Conservation (phyloP, 176 grass and related monocot species). For the Ensete glaucum region DNA sequence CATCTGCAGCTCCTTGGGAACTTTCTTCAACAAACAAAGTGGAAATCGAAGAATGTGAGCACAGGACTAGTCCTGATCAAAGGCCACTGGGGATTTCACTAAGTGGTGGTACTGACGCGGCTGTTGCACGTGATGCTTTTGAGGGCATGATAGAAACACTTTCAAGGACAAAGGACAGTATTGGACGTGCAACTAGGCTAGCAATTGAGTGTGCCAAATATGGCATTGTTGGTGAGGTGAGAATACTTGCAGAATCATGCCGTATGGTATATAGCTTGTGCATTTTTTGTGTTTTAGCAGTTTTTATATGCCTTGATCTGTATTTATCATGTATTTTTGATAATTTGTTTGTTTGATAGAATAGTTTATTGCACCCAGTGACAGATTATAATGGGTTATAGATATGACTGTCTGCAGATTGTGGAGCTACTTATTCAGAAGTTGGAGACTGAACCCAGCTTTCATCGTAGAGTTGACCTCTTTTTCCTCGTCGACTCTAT, state of each 20-base stretch:
- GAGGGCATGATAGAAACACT: conserved; percentile 97
- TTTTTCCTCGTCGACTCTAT: conserved; percentile 95
- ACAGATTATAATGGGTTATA: neutral
- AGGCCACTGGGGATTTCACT: conserved; percentile 35
- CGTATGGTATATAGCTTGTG: neutral
- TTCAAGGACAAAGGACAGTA: conserved; percentile 96
- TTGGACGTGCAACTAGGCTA: conserved; percentile 86
- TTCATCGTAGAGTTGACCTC: conserved; percentile 85
- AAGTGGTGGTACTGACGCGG: conserved; percentile 59
- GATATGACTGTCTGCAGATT: conserved; percentile 40
- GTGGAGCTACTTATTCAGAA: conserved; percentile 83
- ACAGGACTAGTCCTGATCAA: conserved; percentile 41
- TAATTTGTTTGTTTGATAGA: neutral
- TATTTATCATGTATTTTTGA: neutral
- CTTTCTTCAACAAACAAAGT: conserved; percentile 35
- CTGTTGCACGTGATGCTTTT: conserved; percentile 68
- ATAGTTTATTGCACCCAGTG: neutral
- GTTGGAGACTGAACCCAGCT: conserved; percentile 75
- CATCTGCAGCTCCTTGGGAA: conserved; percentile 28
- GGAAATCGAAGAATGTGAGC: conserved; percentile 42
- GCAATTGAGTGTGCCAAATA: conserved; percentile 95
- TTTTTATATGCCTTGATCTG: neutral
- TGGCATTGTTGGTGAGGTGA: conserved; percentile 80
- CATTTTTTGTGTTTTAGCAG: neutral
- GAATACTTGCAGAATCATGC: neutral